Evolutionary conservation across 306 rosid species (phyloP).

Genomic region (Inga oerstediana): DNA sequence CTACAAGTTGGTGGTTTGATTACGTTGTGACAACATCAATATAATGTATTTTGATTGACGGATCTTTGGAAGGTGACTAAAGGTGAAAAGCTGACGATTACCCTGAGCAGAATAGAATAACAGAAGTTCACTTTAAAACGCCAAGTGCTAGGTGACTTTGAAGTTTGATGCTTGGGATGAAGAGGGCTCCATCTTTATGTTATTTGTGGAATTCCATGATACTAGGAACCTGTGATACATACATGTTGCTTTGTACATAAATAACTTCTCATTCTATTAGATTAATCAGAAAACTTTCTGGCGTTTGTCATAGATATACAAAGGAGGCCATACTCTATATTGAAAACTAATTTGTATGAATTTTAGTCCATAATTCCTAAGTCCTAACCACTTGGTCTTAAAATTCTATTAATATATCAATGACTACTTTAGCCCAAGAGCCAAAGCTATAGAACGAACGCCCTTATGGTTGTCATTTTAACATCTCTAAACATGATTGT

Average conservation of each 20-base stretch:
- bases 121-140: too few relatives aligned
- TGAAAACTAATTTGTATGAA: background rate
- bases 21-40: too few relatives aligned
- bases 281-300: background rate
- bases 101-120: too few relatives aligned
- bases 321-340: background rate
- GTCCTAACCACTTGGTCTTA: background rate
- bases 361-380: background rate
- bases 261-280: background rate
- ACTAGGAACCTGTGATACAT: background rate
- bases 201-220: background rate
- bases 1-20: too few relatives aligned
- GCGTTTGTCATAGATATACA: background rate
- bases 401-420: background rate
- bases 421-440: background rate
- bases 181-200: background rate
- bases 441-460: background rate
- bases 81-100: too few relatives aligned
- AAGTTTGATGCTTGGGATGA: background rate
- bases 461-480: background rate
- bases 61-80: too few relatives aligned
- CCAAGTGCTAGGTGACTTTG: background rate
- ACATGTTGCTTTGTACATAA: background rate
- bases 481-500: conserved; percentile 17
- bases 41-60: too few relatives aligned